phyloP scores from a whole-genome alignment of 163 green algal genomes.

The Scenedesmus sp. region DNA sequence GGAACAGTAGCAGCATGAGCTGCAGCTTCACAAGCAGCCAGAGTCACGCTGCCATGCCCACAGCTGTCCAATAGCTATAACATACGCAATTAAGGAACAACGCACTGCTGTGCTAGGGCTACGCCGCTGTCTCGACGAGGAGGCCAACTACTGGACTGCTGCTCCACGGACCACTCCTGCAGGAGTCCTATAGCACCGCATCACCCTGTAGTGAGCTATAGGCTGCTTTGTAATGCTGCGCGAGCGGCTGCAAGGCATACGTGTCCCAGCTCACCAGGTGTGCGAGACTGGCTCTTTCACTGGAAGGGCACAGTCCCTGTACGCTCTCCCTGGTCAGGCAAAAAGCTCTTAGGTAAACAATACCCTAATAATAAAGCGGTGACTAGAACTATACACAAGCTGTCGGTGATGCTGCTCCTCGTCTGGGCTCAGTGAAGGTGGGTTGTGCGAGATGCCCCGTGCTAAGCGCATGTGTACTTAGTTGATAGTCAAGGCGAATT shows the following conservation, averaged over 20 bases:
- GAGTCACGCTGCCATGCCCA: neutral
- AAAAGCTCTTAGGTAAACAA: neutral
- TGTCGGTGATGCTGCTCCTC: neutral
- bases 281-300: neutral
- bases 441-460: neutral
- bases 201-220: neutral
- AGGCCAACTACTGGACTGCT: constrained; percentile 4
- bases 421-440: neutral
- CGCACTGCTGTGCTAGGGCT: neutral
- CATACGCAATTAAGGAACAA: neutral
- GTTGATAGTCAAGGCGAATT: neutral
- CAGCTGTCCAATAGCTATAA: neutral
- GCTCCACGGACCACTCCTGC: neutral
- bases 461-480: neutral
- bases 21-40: neutral
- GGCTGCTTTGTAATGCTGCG: neutral
- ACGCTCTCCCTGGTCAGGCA: neutral
- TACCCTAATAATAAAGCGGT: neutral
- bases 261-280: neutral
- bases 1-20: neutral
- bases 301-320: neutral
- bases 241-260: neutral
- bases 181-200: neutral
- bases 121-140: neutral
- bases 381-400: neutral